phyloP scores from a whole-genome alignment of 306 rosid species.

The Sechiopsis laciniata region DNA sequence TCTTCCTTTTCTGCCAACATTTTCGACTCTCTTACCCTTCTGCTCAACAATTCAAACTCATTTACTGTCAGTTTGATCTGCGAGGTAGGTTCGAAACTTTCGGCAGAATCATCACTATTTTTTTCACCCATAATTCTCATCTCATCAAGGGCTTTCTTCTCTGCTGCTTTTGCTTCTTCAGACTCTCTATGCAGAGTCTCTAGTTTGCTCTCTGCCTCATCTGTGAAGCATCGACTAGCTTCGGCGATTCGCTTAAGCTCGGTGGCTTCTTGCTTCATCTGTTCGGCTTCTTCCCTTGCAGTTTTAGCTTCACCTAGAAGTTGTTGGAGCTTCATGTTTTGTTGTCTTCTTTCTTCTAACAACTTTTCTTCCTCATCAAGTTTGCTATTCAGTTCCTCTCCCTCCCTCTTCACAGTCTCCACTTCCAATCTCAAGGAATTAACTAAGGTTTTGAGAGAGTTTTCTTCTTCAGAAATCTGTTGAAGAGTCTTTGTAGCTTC shows the following conservation, averaged over 20 bases:
- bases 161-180: slow-evolving; percentile 53
- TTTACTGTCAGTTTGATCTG: slow-evolving; percentile 44
- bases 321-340: slow-evolving; percentile 30
- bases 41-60: slow-evolving; percentile 43
- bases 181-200: slow-evolving; percentile 33
- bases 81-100: slow-evolving; percentile 21
- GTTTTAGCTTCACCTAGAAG: slow-evolving; percentile 32
- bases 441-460: slow-evolving; percentile 43
- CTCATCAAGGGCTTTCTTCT: slow-evolving; percentile 43
- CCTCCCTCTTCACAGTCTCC: slow-evolving; percentile 44
- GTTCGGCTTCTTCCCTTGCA: slow-evolving; percentile 44
- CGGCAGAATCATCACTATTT: slow-evolving; percentile 5
- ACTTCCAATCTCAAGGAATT: slow-evolving; percentile 42
- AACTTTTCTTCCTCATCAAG: slow-evolving; percentile 30
- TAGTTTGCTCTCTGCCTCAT: slow-evolving; percentile 44
- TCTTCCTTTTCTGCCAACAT: slow-evolving; percentile 45
- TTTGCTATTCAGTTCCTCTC: slow-evolving; percentile 31
- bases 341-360: background rate
- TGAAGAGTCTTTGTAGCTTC: slow-evolving; percentile 58
- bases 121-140: slow-evolving; percentile 41
- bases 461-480: slow-evolving; percentile 53
- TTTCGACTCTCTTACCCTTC: slow-evolving; percentile 42
- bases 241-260: slow-evolving; percentile 47
- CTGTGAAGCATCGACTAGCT: slow-evolving; percentile 27
- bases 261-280: slow-evolving; percentile 39